phyloP scores from a whole-genome alignment of 768 basidiomycete species.

The Suillus bovinus region DNA sequence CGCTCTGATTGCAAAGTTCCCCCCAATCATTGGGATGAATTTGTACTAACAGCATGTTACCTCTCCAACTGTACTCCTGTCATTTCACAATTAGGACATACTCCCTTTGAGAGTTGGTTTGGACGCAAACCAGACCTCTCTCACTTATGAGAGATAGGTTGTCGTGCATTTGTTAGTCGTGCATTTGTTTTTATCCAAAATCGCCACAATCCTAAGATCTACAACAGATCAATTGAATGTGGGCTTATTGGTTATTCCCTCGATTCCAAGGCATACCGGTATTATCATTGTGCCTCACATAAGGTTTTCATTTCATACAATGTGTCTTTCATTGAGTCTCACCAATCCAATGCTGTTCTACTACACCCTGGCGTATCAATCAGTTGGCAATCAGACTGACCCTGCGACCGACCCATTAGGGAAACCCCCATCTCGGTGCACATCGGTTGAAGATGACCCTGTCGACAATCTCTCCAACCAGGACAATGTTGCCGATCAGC shows the following conservation, averaged over 20 bases:
- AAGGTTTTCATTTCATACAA: slow-evolving; percentile 19
- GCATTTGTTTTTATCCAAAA: slow-evolving; percentile 27
- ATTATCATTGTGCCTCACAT: slow-evolving; percentile 7
- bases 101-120: slow-evolving; percentile 5
- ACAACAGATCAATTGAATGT: slow-evolving; percentile 7
- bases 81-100: too few relatives aligned
- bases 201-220: slow-evolving; percentile 31
- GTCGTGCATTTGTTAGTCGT: slow-evolving; percentile 24
- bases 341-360: neutral
- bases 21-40: too few relatives aligned
- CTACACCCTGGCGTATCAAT: too few relatives aligned
- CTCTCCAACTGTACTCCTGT: too few relatives aligned
- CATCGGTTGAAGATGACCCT: too few relatives aligned
- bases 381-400: too few relatives aligned
- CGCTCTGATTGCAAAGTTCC: too few relatives aligned
- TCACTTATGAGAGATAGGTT: slow-evolving; percentile 33
- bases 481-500: too few relatives aligned
- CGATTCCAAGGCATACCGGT: slow-evolving; percentile 16
- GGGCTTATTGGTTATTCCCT: slow-evolving; percentile 15
- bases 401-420: too few relatives aligned
- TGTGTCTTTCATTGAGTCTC: slow-evolving; percentile 25
- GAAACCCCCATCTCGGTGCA: too few relatives aligned
- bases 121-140: slow-evolving; percentile 26
- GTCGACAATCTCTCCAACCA: too few relatives aligned
- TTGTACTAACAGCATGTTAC: too few relatives aligned